Evolutionary conservation across 2,329 filamentous ascomycete genomes (phyloP).

Genomic region (Pyrenophora graminea): DNA sequence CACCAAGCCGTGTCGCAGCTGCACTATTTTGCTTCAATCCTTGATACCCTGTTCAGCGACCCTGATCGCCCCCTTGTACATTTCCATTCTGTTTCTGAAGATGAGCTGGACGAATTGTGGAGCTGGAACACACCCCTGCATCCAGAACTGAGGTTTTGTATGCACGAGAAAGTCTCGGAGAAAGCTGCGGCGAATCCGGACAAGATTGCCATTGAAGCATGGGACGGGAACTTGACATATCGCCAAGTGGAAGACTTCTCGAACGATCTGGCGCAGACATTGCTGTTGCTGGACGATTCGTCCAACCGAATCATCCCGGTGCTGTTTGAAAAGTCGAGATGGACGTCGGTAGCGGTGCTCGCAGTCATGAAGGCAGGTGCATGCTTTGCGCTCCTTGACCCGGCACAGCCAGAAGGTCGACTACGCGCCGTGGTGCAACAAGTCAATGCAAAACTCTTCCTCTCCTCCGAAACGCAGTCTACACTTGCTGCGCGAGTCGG

Average conservation of each 20-base stretch:
- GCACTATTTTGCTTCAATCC: conserved; percentile 46
- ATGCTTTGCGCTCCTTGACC: conserved; percentile 43
- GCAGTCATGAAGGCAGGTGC: conserved; percentile 49
- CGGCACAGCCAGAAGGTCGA: conserved; percentile 43
- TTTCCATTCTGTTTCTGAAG: conserved; percentile 28
- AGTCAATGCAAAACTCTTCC: conserved; percentile 32
- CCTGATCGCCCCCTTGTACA: conserved; percentile 18
- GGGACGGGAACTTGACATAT: conserved; percentile 46
- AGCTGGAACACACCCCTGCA: conserved; percentile 54
- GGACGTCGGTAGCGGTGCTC: conserved; percentile 46
- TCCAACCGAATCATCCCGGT: conserved; percentile 42
- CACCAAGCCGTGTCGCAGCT: conserved; percentile 52
- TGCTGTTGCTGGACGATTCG: conserved; percentile 30
- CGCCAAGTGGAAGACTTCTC: conserved; percentile 42
- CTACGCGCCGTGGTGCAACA: conserved; percentile 39
- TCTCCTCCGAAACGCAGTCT: conserved; percentile 38
- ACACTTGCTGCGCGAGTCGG: conserved; percentile 35
- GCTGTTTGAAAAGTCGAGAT: conserved; percentile 48
- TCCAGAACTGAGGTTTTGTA: conserved; percentile 50
- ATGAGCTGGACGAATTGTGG: conserved; percentile 55
- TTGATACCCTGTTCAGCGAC: conserved; percentile 43
- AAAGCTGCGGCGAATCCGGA: conserved; percentile 41
- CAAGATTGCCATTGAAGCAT: conserved; percentile 46
- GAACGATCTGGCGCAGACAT: conserved; percentile 33
- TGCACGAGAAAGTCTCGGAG: conserved; percentile 54